Percentiles rank a stretch among this genome's conserved stretches.
phyloP scores from a whole-genome alignment of 2,329 filamentous ascomycete genomes.

The Fusarium nanum region DNA sequence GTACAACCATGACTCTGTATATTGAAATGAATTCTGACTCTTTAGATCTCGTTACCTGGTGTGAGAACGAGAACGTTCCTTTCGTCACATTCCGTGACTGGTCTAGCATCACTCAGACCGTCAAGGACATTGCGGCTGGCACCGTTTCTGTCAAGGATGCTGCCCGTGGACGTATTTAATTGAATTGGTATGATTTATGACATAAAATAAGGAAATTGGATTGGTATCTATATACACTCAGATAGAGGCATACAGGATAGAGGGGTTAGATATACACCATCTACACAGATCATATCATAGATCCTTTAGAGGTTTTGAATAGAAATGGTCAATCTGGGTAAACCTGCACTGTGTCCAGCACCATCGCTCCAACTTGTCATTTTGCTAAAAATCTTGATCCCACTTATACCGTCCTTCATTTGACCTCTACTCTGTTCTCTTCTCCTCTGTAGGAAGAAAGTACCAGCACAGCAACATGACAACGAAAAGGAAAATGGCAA shows the following conservation, averaged over 20 bases:
- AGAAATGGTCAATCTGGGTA: constrained; percentile 6
- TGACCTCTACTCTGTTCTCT: constrained; percentile 63
- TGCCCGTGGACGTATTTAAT: constrained; percentile 62
- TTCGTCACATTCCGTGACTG: constrained; percentile 92
- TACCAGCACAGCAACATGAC: constrained; percentile 76
- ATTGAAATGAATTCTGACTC: background rate
- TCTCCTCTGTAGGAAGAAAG: constrained; percentile 64
- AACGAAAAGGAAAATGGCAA: constrained; percentile 73
- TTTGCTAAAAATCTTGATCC: background rate
- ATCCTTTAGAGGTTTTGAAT: constrained; percentile 28
- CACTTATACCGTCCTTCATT: background rate
- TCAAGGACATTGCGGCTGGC: constrained; percentile 81
- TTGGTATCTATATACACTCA: constrained; percentile 1
- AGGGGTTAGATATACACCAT: constrained; percentile 18
- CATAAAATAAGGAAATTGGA: background rate
- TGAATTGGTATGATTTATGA: constrained; percentile 34
- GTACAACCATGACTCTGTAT: constrained; percentile 38
- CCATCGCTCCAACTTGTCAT: background rate
- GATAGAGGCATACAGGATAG: constrained; percentile 28
- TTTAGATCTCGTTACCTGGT: constrained; percentile 86
- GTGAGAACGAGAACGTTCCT: constrained; percentile 83
- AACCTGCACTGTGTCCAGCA: background rate
- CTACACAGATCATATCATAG: constrained; percentile 22
- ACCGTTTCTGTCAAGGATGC: constrained; percentile 77
- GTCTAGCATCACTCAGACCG: constrained; percentile 78